A percentile compares a stretch with the other conserved stretches of the same genome.
Conservation (phyloP, 371 early-diverging fungal species). For the Mortierella sp. region DNA sequence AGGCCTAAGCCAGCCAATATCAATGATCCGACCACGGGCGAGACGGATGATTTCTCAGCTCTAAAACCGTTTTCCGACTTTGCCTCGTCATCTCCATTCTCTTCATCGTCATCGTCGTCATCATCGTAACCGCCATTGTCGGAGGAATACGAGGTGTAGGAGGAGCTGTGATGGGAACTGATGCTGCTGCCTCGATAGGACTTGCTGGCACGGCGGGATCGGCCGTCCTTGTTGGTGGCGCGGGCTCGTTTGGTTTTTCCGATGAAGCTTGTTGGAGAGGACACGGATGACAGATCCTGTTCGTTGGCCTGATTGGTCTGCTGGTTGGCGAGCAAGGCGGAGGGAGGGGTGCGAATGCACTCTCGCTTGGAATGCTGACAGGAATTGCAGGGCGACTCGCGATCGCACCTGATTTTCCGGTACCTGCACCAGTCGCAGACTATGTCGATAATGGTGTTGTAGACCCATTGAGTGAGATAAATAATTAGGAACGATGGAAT, state of each 20-base stretch:
- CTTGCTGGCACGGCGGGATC: constrained; percentile 32
- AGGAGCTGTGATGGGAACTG: constrained; percentile 40
- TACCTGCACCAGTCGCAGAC: constrained; percentile 59
- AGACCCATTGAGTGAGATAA: background rate
- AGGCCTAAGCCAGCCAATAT: constrained; percentile 28
- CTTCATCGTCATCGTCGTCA: background rate
- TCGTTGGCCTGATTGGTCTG: background rate
- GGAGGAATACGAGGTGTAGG: constrained; percentile 34
- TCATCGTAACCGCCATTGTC: constrained; percentile 19
- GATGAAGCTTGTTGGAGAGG: background rate
- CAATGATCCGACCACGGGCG: constrained; percentile 25
- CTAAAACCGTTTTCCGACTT: background rate
- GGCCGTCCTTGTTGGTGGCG: constrained; percentile 19
- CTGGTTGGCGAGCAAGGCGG: constrained; percentile 29
- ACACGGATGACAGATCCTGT: background rate
- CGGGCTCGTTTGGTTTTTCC: constrained; percentile 42
- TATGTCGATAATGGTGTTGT: constrained; percentile 7
- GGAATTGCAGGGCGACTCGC: constrained; percentile 56
- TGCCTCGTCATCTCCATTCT: background rate
- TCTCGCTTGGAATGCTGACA: constrained; percentile 58
- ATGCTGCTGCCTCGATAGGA: constrained; percentile 42
- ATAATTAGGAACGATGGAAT: background rate
- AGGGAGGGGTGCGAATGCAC: constrained; percentile 52
- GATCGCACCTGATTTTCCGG: constrained; percentile 55
- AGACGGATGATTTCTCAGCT: constrained; percentile 7